Evolutionary conservation across 495 filamentous ascomycete species (phyloP).

Genomic region (Neurospora sp.): DNA sequence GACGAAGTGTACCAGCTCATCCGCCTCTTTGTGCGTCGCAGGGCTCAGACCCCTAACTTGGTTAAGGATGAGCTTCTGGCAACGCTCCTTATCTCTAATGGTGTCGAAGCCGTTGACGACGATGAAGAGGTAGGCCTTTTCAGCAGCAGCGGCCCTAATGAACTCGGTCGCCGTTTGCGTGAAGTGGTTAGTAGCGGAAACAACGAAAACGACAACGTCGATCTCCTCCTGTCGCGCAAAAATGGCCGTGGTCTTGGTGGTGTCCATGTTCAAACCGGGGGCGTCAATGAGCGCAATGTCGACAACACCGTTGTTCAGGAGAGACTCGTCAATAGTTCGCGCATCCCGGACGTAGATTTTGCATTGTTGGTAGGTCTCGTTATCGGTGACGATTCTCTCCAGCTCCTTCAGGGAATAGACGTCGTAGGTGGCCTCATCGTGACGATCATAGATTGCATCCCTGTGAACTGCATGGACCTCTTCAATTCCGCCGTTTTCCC

Average conservation of each 20-base stretch:
- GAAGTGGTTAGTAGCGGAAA: constrained; percentile 95
- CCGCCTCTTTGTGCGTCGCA: constrained; percentile 82
- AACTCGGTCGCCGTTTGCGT: constrained; percentile 94
- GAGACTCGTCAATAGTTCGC: constrained; percentile 79
- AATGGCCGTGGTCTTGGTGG: constrained; percentile 89
- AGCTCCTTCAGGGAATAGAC: constrained; percentile 66
- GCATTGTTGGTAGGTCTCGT: constrained; percentile 79
- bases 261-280: constrained; percentile 89
- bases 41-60: constrained; percentile 79
- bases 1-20: constrained; percentile 92
- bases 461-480: constrained; percentile 93
- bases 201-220: constrained; percentile 96
- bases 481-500: constrained; percentile 82
- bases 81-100: constrained; percentile 76
- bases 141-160: constrained; percentile 86
- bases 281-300: constrained; percentile 98
- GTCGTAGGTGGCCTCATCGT: constrained; percentile 90
- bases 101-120: constrained; percentile 96
- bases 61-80: constrained; percentile 80
- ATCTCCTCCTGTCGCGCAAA: constrained; percentile 98
- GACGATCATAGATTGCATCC: constrained; percentile 65
- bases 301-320: constrained; percentile 94
- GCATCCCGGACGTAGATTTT: constrained; percentile 95
- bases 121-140: constrained; percentile 98
- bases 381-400: constrained; percentile 83